These are phyloP conservation scores for Termitomyces sp. DNA, from an alignment of 768 basidiomycete species.

Conservation along the genomic window DNA sequence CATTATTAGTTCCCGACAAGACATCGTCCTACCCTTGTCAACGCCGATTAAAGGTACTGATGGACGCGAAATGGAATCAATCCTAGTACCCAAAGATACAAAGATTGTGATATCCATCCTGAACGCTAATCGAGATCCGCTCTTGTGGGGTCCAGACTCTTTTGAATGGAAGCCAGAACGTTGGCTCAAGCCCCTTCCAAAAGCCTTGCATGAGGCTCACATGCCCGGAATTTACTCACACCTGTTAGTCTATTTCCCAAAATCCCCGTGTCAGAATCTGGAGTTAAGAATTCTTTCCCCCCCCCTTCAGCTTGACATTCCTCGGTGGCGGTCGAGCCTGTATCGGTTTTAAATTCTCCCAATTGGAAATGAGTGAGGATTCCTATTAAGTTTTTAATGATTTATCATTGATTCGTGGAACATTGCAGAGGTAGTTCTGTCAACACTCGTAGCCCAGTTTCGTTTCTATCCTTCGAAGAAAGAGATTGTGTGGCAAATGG, in stretches of 20 bases:
- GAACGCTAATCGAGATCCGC: not conserved
- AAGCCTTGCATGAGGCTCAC: slow-evolving; percentile 21
- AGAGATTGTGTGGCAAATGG: slow-evolving; percentile 1
- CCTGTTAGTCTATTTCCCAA: slow-evolving; percentile 19
- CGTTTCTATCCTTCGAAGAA: not conserved
- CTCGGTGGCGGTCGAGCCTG: slow-evolving; percentile 26
- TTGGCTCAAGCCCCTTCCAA: slow-evolving; percentile 30
- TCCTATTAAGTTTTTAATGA: not conserved
- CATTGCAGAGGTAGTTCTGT: slow-evolving; percentile 17
- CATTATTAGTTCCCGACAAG: not conserved
- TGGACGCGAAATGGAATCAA: slow-evolving; percentile 14
- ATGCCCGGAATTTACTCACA: slow-evolving; percentile 28
- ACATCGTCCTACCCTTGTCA: not conserved
- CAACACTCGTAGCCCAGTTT: slow-evolving; percentile 9
- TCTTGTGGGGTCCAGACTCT: not conserved
- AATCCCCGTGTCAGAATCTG: slow-evolving; percentile 13
- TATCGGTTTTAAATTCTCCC: slow-evolving; percentile 33
- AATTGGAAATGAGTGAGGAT: slow-evolving; percentile 30
- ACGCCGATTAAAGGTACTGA: not conserved
- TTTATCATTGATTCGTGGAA: not conserved
- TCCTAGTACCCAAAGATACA: slow-evolving; percentile 20
- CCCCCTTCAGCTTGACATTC: slow-evolving; percentile 26
- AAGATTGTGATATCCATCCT: not conserved
- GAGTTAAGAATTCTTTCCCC: slow-evolving; percentile 3
- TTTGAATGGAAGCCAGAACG: slow-evolving; percentile 7